phyloP scores from a whole-genome alignment of 345 rosid genomes.

The Zanthoxylum bungeanum region DNA sequence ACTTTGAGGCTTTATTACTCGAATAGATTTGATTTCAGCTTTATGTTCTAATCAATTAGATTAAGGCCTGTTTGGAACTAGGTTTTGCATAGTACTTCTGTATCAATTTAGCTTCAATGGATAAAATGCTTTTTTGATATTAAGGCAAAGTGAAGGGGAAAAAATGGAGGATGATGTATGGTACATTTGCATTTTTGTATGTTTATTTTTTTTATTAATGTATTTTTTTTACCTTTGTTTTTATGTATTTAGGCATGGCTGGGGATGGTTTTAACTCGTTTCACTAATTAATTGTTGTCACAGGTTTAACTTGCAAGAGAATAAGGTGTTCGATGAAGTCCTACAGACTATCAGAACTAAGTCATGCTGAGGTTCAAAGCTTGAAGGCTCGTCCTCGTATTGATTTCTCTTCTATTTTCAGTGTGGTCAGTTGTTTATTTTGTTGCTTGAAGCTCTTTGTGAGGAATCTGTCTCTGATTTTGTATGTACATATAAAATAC shows the following conservation, averaged over 20 bases:
- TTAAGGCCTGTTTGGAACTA: no score
- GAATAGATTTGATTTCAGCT: no score
- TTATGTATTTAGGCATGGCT: background rate
- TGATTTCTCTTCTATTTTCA: slow-evolving; percentile 75
- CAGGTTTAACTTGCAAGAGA: slow-evolving; percentile 25
- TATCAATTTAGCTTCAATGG: no score
- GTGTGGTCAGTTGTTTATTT: slow-evolving; percentile 32
- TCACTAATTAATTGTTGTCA: background rate
- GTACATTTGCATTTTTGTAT: background rate
- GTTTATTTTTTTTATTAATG: background rate
- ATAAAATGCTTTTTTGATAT: no score
- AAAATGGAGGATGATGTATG: background rate
- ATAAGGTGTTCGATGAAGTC: slow-evolving; percentile 71
- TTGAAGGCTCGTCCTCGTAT: slow-evolving; percentile 75
- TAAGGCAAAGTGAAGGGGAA: no score
- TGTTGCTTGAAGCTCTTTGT: background rate
- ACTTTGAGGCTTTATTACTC: no score
- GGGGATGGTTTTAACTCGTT: background rate
- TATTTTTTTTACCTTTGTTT: no score
- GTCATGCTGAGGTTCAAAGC: slow-evolving; percentile 40
- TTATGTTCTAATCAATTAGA: no score
- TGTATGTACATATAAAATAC: background rate
- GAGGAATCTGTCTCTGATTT: background rate
- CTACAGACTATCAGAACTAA: slow-evolving; percentile 61
- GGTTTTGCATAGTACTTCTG: no score